Percentiles rank a stretch among this genome's conserved stretches.
Evolutionary conservation across 345 rosid species (phyloP).

Genomic region (Crucihimalaya himalaica): DNA sequence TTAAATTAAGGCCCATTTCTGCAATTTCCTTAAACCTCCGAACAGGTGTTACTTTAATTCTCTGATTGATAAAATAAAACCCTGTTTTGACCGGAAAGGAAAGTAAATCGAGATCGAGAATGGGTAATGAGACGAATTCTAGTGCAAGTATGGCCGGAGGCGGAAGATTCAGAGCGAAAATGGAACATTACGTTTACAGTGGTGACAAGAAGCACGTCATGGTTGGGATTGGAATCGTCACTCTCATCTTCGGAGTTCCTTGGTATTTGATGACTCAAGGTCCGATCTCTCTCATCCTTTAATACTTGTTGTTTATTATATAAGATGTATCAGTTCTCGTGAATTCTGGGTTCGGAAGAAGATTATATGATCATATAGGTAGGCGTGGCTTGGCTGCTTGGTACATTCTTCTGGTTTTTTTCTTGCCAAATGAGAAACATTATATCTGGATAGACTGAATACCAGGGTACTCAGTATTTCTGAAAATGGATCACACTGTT

Average conservation of each 20-base stretch:
- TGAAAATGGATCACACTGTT: not conserved
- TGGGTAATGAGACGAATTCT: conserved; percentile 33
- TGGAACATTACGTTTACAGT: conserved; percentile 70
- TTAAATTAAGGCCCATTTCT: not conserved
- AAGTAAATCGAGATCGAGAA: conserved; percentile 15
- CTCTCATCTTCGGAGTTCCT: conserved; percentile 65
- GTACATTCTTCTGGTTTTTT: no score
- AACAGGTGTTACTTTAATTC: not conserved
- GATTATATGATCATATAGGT: not conserved
- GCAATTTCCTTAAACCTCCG: not conserved
- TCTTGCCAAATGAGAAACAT: no score
- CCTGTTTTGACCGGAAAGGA: not conserved
- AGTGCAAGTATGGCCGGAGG: conserved; percentile 13
- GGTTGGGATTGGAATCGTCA: conserved; percentile 63
- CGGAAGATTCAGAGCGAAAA: conserved; percentile 59
- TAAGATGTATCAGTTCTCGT: not conserved
- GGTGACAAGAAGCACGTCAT: conserved; percentile 90
- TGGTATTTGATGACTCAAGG: conserved; percentile 84
- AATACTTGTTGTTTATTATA: not conserved
- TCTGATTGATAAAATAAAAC: conserved; percentile 11
- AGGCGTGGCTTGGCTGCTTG: not conserved
- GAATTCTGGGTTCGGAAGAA: not conserved
- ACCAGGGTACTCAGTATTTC: not conserved
- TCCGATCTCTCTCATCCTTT: not conserved
- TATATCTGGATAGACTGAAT: not conserved